A percentile compares a stretch with the other conserved stretches of the same genome.
Conservation (phyloP, 1,284 basidiomycete genomes). For the Exobasidium cylindrosporum region DNA sequence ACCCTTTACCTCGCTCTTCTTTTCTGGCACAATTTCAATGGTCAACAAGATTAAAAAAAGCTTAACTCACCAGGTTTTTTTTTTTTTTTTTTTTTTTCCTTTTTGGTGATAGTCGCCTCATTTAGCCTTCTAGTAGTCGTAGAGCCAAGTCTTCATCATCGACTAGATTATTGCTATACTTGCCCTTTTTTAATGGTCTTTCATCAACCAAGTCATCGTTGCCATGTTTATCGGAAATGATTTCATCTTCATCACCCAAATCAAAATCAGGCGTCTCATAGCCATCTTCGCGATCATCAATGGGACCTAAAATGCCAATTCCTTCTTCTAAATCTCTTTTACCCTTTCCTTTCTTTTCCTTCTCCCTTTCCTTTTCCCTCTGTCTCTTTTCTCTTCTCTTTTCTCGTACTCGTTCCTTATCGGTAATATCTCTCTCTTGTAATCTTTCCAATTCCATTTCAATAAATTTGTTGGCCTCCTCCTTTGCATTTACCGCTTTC, state of each 20-base stretch:
- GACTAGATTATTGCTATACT: background rate
- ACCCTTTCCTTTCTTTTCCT: slow-evolving; percentile 55
- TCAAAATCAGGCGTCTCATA: slow-evolving; percentile 51
- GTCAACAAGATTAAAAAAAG: no score
- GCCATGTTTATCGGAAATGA: slow-evolving; percentile 13
- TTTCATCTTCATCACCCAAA: slow-evolving; percentile 23
- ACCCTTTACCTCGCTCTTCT: background rate
- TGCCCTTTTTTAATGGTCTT: background rate
- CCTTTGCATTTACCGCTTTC: slow-evolving; percentile 68
- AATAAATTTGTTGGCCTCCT: slow-evolving; percentile 71
- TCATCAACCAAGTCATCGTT: background rate
- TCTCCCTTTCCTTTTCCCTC: slow-evolving; percentile 66
- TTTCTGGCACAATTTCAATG: no score
- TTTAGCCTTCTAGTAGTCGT: slow-evolving; percentile 9
- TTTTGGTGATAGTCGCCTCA: no score
- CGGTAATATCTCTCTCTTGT: slow-evolving; percentile 64
- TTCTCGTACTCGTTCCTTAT: slow-evolving; percentile 49
- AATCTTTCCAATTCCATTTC: slow-evolving; percentile 80
- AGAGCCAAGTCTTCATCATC: slow-evolving; percentile 14
- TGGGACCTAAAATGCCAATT: slow-evolving; percentile 41
- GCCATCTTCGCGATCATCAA: slow-evolving; percentile 53
- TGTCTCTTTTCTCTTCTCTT: slow-evolving; percentile 59
- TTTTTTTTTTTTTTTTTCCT: background rate
- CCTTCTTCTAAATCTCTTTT: slow-evolving; percentile 23
- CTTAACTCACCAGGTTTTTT: background rate